phyloP scores from a whole-genome alignment of 805 yeast species.

The Starmerella sirachaensis region DNA sequence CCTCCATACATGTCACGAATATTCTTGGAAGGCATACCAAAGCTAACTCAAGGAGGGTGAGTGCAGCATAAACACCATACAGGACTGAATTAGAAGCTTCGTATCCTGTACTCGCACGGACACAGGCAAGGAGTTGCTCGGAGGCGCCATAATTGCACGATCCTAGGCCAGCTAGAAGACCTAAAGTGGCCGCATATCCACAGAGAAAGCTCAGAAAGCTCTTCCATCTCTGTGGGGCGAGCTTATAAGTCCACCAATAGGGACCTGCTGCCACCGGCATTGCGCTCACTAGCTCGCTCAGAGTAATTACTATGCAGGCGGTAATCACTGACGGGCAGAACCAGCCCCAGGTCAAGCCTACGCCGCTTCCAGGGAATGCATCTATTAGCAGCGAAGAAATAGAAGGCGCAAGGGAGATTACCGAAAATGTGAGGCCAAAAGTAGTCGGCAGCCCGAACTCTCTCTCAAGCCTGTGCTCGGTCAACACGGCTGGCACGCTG shows the following conservation, averaged over 20 bases:
- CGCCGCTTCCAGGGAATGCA: conserved; percentile 51
- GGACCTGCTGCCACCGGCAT: conserved; percentile 68
- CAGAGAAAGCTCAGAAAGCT: conserved; percentile 48
- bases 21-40: conserved; percentile 47
- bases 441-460: conserved; percentile 49
- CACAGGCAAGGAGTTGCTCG: conserved; percentile 36
- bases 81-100: conserved; percentile 40
- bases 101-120: conserved; percentile 36
- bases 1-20: conserved; percentile 46
- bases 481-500: conserved; percentile 45
- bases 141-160: conserved; percentile 62
- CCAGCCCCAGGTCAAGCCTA: conserved; percentile 67
- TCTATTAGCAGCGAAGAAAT: conserved; percentile 43
- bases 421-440: conserved; percentile 59
- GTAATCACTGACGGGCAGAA: conserved; percentile 44
- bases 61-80: conserved; percentile 57
- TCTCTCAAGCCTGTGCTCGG: conserved; percentile 52
- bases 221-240: conserved; percentile 39
- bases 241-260: conserved; percentile 55
- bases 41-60: conserved; percentile 40
- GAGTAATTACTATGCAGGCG: conserved; percentile 42
- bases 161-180: conserved; percentile 53
- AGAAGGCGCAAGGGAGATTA: conserved; percentile 53
- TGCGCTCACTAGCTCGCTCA: conserved; percentile 56
- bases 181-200: conserved; percentile 57